A percentile compares a stretch with the other conserved stretches of the same genome.
These are phyloP conservation scores for Colletotrichum sp. DNA, from an alignment of 2,329 filamentous ascomycete species.

Conservation along the genomic window DNA sequence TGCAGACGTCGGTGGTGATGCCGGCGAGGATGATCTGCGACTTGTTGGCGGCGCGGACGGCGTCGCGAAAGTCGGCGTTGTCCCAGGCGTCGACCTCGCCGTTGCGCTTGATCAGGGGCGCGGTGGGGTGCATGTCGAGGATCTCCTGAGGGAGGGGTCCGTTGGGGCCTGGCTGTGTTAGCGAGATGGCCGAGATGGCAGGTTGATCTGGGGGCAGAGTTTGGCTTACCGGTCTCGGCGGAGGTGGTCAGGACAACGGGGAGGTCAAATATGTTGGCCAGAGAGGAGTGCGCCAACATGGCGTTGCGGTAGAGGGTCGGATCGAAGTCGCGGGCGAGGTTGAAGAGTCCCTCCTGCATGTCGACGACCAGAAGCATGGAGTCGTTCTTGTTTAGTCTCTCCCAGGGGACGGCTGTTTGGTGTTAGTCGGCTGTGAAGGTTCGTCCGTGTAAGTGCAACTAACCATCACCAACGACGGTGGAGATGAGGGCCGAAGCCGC, in stretches of 20 bases:
- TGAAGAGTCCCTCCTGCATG: conserved; percentile 41
- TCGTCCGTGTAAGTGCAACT: background rate
- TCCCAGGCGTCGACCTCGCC: conserved; percentile 83
- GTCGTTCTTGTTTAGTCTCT: conserved; percentile 38
- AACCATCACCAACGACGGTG: conserved; percentile 3
- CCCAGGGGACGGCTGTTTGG: conserved; percentile 29
- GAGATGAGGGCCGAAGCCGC: conserved; percentile 19
- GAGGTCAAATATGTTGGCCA: conserved; percentile 70
- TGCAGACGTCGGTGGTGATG: conserved; percentile 79
- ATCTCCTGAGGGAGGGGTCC: conserved; percentile 75
- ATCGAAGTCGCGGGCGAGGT: conserved; percentile 68
- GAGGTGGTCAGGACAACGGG: conserved; percentile 76
- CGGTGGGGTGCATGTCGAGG: conserved; percentile 68
- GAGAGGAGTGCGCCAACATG: conserved; percentile 70
- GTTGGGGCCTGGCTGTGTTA: conserved; percentile 62
- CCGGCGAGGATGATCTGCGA: conserved; percentile 75
- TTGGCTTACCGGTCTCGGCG: conserved; percentile 54
- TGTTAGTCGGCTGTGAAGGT: background rate
- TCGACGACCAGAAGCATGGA: conserved; percentile 41
- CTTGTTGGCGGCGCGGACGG: conserved; percentile 68
- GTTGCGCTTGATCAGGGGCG: conserved; percentile 69
- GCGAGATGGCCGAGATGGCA: background rate
- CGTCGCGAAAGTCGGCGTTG: conserved; percentile 69
- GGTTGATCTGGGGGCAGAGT: accelerated
- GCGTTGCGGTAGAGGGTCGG: conserved; percentile 69